Evolutionary conservation across 805 yeast species (phyloP).

Genomic region (Teunomyces lycoperdinae): DNA sequence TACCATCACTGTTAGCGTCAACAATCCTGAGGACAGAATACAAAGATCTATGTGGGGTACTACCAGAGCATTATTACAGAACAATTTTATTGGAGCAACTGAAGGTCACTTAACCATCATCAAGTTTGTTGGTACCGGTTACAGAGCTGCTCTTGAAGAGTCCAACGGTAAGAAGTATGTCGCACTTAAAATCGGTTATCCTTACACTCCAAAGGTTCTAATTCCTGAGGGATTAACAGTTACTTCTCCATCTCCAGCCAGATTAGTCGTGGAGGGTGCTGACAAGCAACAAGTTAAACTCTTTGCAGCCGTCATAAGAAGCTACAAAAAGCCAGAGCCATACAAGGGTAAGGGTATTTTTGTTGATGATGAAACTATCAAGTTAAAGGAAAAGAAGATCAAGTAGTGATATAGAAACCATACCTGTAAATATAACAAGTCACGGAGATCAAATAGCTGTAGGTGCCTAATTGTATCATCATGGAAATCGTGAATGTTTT

Average conservation of each 20-base stretch:
- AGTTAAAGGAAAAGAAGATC: slow-evolving; percentile 87
- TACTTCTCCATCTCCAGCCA: slow-evolving; percentile 77
- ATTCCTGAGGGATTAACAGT: slow-evolving; percentile 79
- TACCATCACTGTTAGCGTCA: slow-evolving; percentile 54
- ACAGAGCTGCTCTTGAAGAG: slow-evolving; percentile 77
- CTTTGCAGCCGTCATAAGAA: slow-evolving; percentile 86
- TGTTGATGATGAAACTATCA: slow-evolving; percentile 86
- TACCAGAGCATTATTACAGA: slow-evolving; percentile 70
- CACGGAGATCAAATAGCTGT: not conserved
- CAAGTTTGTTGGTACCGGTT: slow-evolving; percentile 95
- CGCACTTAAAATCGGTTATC: slow-evolving; percentile 82
- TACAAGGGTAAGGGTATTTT: slow-evolving; percentile 98
- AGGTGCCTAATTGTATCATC: too few relatives aligned
- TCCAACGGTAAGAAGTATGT: slow-evolving; percentile 52
- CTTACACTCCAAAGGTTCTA: slow-evolving; percentile 70
- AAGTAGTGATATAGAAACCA: slow-evolving; percentile 48
- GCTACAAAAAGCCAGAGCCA: slow-evolving; percentile 93
- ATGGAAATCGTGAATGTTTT: not conserved
- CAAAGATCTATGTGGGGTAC: slow-evolving; percentile 98
- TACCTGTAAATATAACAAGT: slow-evolving; percentile 2
- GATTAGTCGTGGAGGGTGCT: slow-evolving; percentile 80
- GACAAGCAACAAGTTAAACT: slow-evolving; percentile 83
- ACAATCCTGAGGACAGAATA: slow-evolving; percentile 51
- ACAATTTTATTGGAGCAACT: slow-evolving; percentile 80
- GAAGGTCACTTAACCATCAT: slow-evolving; percentile 90